Evolutionary conservation across 768 basidiomycete genomes (phyloP).

Genomic region (Boletus huronensis): DNA sequence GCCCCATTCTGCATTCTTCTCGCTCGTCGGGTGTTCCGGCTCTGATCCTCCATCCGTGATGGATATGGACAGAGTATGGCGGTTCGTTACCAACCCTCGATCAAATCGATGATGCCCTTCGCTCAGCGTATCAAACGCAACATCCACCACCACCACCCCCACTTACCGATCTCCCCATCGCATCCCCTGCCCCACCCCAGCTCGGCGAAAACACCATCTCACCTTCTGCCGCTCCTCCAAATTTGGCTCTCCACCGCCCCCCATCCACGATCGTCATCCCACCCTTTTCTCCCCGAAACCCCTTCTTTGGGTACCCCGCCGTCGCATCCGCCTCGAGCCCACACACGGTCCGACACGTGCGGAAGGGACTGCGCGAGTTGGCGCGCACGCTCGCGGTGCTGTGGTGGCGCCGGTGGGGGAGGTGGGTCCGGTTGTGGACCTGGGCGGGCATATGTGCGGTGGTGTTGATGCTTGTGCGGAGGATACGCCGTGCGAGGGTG

Average conservation of each 20-base stretch:
- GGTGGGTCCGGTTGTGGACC: conserved; percentile 20
- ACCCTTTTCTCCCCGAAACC: conserved; percentile 61
- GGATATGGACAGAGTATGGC: conserved; percentile 55
- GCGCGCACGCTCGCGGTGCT: conserved; percentile 55
- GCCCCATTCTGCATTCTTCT: not conserved
- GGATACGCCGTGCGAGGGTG: not conserved
- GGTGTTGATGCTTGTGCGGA: conserved; percentile 25
- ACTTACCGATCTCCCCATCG: not conserved
- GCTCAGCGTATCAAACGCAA: conserved; percentile 1
- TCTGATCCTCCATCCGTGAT: conserved; percentile 21
- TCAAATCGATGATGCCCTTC: conserved; percentile 49
- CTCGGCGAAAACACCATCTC: not conserved
- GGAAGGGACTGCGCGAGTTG: conserved; percentile 67
- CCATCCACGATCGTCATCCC: conserved; percentile 32
- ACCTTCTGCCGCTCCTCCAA: not conserved
- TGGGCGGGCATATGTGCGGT: conserved; percentile 32
- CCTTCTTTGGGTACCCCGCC: conserved; percentile 73
- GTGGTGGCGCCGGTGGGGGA: conserved; percentile 66
- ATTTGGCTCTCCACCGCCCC: not conserved
- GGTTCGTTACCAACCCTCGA: conserved; percentile 53
- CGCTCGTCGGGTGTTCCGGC: not conserved
- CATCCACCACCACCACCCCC: conserved; percentile 8
- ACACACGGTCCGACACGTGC: conserved; percentile 53
- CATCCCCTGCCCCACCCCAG: not conserved
- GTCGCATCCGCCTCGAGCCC: conserved; percentile 29